A percentile compares a stretch with the other conserved stretches of the same genome.
phyloP scores from a whole-genome alignment of 805 yeast genomes.

The Hanseniaspora thailandica region DNA sequence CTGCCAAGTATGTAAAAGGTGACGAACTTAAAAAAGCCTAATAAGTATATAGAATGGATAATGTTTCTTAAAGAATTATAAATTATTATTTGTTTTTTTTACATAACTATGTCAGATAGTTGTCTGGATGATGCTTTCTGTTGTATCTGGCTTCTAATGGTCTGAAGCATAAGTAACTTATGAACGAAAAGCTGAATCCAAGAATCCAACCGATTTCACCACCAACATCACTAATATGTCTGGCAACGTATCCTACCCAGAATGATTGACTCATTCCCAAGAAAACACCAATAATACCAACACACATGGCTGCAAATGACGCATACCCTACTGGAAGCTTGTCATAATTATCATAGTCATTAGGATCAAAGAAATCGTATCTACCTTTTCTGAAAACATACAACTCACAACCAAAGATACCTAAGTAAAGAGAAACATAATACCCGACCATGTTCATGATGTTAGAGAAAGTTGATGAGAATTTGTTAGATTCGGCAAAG shows the following conservation, averaged over 20 bases:
- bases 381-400: conserved; percentile 56
- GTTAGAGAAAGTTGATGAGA: conserved; percentile 59
- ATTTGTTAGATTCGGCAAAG: conserved; percentile 42
- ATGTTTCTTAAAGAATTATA: neutral
- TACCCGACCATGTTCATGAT: conserved; percentile 88
- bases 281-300: conserved; percentile 77
- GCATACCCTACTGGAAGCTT: conserved; percentile 67
- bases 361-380: conserved; percentile 48
- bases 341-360: conserved; percentile 44
- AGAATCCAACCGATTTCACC: conserved; percentile 84
- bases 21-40: conserved; percentile 7
- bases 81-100: neutral
- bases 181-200: conserved; percentile 52
- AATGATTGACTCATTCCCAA: conserved; percentile 80
- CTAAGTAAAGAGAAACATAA: conserved; percentile 76
- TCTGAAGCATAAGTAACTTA: conserved; percentile 47
- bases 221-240: conserved; percentile 40
- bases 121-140: conserved; percentile 30
- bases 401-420: conserved; percentile 67
- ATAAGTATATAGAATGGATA: no score
- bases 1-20: conserved; percentile 14
- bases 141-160: conserved; percentile 50
- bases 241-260: conserved; percentile 63
- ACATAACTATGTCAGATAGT: neutral
- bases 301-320: conserved; percentile 63